Evolutionary conservation across 768 basidiomycete species (phyloP).

Genomic region (Candolleomyces eurysporus): DNA sequence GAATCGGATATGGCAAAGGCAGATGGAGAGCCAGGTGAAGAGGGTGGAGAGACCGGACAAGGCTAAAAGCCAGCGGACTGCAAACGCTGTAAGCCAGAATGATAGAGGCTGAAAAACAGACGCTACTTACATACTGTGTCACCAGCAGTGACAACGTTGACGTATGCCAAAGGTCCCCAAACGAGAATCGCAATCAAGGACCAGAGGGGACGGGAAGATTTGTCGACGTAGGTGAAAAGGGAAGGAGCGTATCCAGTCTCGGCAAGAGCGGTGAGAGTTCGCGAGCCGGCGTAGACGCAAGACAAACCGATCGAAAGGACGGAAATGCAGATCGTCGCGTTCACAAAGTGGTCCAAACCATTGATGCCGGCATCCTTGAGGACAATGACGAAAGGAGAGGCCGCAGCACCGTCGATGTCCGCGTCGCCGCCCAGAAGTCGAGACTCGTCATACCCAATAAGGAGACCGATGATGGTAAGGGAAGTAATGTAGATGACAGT

Average conservation of each 20-base stretch:
- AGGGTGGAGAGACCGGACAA: slow-evolving; percentile 46
- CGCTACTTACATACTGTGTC: slow-evolving; percentile 35
- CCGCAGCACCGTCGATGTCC: slow-evolving; percentile 30
- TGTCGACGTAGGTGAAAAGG: slow-evolving; percentile 44
- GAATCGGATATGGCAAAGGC: slow-evolving; percentile 49
- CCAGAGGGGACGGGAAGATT: slow-evolving; percentile 41
- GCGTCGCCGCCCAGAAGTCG: slow-evolving; percentile 30
- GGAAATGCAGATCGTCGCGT: slow-evolving; percentile 43
- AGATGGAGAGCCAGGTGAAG: slow-evolving; percentile 46
- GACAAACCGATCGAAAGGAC: slow-evolving; percentile 46
- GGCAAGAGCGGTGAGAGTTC: slow-evolving; percentile 43
- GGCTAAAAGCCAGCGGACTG: slow-evolving; percentile 44
- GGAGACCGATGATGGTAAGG: slow-evolving; percentile 41
- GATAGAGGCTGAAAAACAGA: neutral
- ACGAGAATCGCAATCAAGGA: slow-evolving; percentile 35
- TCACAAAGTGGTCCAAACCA: slow-evolving; percentile 44
- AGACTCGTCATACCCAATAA: slow-evolving; percentile 35
- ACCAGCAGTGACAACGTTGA: slow-evolving; percentile 30
- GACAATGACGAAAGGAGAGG: slow-evolving; percentile 47
- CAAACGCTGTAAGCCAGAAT: neutral
- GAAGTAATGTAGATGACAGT: slow-evolving; percentile 45
- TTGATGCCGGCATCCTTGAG: slow-evolving; percentile 38
- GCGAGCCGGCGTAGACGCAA: slow-evolving; percentile 45
- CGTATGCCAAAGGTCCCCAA: slow-evolving; percentile 39
- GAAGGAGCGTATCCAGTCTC: slow-evolving; percentile 47